Conservation (phyloP, 257 asterid species). For the Jaltomata sinuosa region DNA sequence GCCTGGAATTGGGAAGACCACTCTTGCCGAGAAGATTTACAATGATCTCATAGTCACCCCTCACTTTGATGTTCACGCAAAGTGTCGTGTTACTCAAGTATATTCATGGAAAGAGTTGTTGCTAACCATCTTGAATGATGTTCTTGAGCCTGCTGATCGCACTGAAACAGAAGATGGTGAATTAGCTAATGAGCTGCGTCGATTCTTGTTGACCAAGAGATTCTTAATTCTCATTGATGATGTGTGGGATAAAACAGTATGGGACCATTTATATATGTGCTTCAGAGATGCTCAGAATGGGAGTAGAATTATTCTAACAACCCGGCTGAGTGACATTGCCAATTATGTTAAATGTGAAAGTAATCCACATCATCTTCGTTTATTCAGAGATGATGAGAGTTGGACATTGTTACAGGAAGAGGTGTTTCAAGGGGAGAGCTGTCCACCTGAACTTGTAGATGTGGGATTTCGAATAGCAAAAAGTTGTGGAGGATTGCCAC, state of each 20-base stretch:
- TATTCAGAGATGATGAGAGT: background rate
- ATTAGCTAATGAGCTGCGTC: background rate
- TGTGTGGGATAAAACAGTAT: background rate
- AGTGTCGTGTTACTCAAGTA: background rate
- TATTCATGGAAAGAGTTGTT: background rate
- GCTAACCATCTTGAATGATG: background rate
- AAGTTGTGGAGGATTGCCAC: background rate
- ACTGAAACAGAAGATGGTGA: background rate
- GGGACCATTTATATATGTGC: background rate
- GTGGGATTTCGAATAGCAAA: background rate
- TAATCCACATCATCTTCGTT: background rate
- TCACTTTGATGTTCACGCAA: background rate
- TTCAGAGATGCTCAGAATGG: background rate
- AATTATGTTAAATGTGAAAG: background rate
- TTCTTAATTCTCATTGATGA: background rate
- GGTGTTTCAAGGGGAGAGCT: background rate
- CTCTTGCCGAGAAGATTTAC: background rate
- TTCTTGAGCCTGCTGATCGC: background rate
- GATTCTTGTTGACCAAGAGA: background rate
- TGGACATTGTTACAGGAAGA: background rate
- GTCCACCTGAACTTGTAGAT: background rate
- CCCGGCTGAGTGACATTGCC: background rate
- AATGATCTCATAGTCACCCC: background rate
- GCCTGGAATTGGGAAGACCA: background rate
- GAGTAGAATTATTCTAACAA: background rate